A percentile compares a stretch with the other conserved stretches of the same genome.
phyloP scores from a whole-genome alignment of 176 grass and related monocot species.

The Oryza rufipogon region DNA sequence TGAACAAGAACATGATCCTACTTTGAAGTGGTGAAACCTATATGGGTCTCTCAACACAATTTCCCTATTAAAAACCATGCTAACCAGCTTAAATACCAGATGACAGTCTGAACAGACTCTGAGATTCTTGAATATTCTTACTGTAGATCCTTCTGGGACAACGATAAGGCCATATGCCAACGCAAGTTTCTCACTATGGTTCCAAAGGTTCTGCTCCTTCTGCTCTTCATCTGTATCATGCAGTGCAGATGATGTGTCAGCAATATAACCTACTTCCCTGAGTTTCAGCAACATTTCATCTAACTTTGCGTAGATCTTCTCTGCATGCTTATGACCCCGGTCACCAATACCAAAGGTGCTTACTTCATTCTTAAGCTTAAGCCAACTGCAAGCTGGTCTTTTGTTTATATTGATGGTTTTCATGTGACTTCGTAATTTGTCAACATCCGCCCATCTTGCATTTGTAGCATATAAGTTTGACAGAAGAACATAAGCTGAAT shows the following conservation, averaged over 20 bases:
- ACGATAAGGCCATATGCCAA: slow-evolving; percentile 68
- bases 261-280: slow-evolving; percentile 61
- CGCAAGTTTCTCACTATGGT: slow-evolving; percentile 83
- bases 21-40: slow-evolving; percentile 82
- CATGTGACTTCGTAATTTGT: slow-evolving; percentile 78
- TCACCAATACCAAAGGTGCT: slow-evolving; percentile 79
- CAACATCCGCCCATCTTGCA: slow-evolving; percentile 77
- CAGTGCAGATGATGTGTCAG: slow-evolving; percentile 72
- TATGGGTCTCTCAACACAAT: slow-evolving; percentile 86
- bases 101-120: slow-evolving; percentile 87
- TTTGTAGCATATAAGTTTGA: slow-evolving; percentile 81
- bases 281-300: slow-evolving; percentile 70
- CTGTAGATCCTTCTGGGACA: slow-evolving; percentile 51
- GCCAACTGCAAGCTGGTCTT: slow-evolving; percentile 85
- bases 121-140: slow-evolving; percentile 91
- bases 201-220: slow-evolving; percentile 87
- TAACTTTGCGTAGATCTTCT: slow-evolving; percentile 67
- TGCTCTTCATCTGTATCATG: slow-evolving; percentile 94
- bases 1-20: slow-evolving; percentile 75
- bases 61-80: slow-evolving; percentile 53
- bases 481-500: slow-evolving; percentile 91
- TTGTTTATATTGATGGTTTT: slow-evolving; percentile 90
- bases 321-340: slow-evolving; percentile 50
- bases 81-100: slow-evolving; percentile 87
- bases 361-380: slow-evolving; percentile 83